Base-by-base conservation (phyloP, 2,329 filamentous ascomycete genomes). In the Kalmusia sp. region DNA sequence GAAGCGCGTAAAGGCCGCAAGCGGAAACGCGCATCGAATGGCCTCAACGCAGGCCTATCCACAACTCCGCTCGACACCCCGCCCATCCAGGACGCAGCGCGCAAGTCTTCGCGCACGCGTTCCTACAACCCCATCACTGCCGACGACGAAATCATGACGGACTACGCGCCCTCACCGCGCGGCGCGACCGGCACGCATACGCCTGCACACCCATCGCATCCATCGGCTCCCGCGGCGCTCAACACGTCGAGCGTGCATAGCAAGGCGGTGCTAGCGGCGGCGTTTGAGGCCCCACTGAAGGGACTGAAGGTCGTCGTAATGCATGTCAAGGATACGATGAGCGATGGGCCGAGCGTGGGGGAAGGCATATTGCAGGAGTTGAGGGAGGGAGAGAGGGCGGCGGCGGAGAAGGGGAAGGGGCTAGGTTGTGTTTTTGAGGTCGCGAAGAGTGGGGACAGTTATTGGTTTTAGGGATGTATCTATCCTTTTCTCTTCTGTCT, bases 291-390 rank as follows among this genome's bases (percentile, higher is more conserved):
- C 43, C 87, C 87, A 6, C 79, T 99, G 4, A 79, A 81, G 47
- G 92, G 92, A 0, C 71, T 98, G 24, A 89, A 87, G 58, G 80
- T 99, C 1, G 87, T 97, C 44, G 86, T 98, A 50, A 98, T 98
- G 31, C 95, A 99, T 70, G 85, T 98, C 67, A 99, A 99, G 72
- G 93, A 98, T 60, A 88, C 84, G 19, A 77, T 97, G 50, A 79
- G 82, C 7, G 92, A 96, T 69, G 91, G 86, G 0, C 84, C 85
- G 22, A 72, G 77, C 41, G 85, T 83, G 2, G 83, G 80, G 30
- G 86, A 91, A 3, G 82, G 76, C 2, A 96, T 98, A 30, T 65
- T 95, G 19, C 69, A 79, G 54, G 86, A 97, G 71, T 74, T 98
- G 44, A 70, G 76, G 15, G 84, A 85, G 22, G 81, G 91, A 54